Evolutionary conservation across 2,329 filamentous ascomycete genomes (phyloP).

Genomic region (Leptosphaerulina australis): DNA sequence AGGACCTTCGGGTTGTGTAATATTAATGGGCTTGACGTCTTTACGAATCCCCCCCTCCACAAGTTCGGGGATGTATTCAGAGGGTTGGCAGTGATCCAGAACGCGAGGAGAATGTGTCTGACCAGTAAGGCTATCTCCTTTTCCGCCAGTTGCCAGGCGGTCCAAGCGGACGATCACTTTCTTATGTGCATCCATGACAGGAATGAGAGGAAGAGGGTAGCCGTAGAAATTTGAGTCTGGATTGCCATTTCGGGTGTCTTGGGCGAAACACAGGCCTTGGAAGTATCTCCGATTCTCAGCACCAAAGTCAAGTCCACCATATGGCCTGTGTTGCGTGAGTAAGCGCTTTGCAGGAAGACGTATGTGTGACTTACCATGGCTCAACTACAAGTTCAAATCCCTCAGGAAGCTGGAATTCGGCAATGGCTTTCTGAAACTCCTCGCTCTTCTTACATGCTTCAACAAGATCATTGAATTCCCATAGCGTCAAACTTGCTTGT

Average conservation of each 20-base stretch:
- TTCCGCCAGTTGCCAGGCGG: slow-evolving; percentile 47
- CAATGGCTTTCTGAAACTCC: slow-evolving; percentile 58
- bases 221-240: slow-evolving; percentile 50
- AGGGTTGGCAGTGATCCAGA: slow-evolving; percentile 57
- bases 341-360: not conserved
- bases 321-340: slow-evolving; percentile 48
- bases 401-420: slow-evolving; percentile 60
- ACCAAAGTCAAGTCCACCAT: slow-evolving; percentile 58
- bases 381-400: slow-evolving; percentile 63
- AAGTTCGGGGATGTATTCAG: slow-evolving; percentile 58
- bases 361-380: slow-evolving; percentile 50
- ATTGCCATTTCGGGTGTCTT: slow-evolving; percentile 54
- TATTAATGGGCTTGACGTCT: slow-evolving; percentile 70
- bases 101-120: slow-evolving; percentile 49
- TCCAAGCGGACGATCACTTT: slow-evolving; percentile 46
- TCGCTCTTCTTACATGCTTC: slow-evolving; percentile 60
- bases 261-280: slow-evolving; percentile 61
- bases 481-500: slow-evolving; percentile 58
- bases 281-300: slow-evolving; percentile 59
- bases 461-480: slow-evolving; percentile 40
- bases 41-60: slow-evolving; percentile 47
- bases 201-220: slow-evolving; percentile 48
- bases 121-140: slow-evolving; percentile 45
- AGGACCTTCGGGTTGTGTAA: slow-evolving; percentile 72
- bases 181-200: slow-evolving; percentile 46